These are phyloP conservation scores for Penicillium paxilli DNA, from an alignment of 495 filamentous ascomycete genomes.

Conservation along the genomic window DNA sequence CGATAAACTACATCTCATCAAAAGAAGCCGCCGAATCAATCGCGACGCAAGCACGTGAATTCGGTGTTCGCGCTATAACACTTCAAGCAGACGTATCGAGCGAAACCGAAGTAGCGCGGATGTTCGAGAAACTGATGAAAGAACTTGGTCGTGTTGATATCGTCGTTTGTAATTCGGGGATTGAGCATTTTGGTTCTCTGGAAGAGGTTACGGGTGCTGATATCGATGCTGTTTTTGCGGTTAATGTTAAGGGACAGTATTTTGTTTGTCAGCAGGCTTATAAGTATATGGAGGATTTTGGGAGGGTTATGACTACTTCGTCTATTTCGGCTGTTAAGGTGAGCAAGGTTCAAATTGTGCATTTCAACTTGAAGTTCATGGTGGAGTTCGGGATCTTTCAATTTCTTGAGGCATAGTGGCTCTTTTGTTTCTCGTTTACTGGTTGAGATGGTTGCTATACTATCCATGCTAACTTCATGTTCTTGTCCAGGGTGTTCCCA, in stretches of 20 bases:
- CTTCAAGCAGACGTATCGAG: slow-evolving; percentile 53
- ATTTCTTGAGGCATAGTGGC: no score
- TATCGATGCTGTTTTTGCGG: slow-evolving; percentile 53
- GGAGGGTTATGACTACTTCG: slow-evolving; percentile 32
- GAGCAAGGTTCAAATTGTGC: no score
- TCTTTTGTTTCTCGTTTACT: no score
- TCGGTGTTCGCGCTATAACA: slow-evolving; percentile 45
- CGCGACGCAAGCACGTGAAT: slow-evolving; percentile 44
- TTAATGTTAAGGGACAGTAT: slow-evolving; percentile 59
- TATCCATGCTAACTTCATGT: background rate
- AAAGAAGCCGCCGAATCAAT: slow-evolving; percentile 42
- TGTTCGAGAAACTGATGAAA: slow-evolving; percentile 45
- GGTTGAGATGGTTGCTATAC: no score
- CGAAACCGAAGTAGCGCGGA: slow-evolving; percentile 36
- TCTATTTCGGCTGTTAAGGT: slow-evolving; percentile 34
- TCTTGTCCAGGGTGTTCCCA: slow-evolving; percentile 19
- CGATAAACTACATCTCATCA: slow-evolving; percentile 38
- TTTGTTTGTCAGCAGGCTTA: slow-evolving; percentile 69
- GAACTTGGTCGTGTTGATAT: slow-evolving; percentile 43
- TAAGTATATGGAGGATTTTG: slow-evolving; percentile 53
- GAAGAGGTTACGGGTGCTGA: slow-evolving; percentile 50
- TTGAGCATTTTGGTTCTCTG: slow-evolving; percentile 51
- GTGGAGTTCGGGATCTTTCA: background rate
- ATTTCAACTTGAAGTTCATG: no score
- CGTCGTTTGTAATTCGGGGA: slow-evolving; percentile 55